phyloP scores from a whole-genome alignment of 2,329 filamentous ascomycete genomes.

The Leptographium galeiforme region DNA sequence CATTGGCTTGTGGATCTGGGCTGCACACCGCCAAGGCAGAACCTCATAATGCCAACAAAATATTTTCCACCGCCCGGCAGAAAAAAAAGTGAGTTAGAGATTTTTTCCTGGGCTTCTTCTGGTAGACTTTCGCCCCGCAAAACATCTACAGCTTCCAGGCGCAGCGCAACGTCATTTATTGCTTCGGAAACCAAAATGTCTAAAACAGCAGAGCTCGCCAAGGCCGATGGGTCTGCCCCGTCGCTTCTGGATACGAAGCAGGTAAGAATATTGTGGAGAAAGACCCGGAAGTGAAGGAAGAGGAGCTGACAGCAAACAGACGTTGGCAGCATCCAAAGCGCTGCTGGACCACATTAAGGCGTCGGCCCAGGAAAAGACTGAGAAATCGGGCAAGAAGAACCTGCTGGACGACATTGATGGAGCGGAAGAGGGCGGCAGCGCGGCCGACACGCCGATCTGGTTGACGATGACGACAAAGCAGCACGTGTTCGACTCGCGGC shows the following conservation, averaged over 20 bases:
- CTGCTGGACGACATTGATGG: slow-evolving; percentile 34
- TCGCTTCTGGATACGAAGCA: slow-evolving; percentile 8
- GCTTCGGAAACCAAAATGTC: slow-evolving; percentile 5
- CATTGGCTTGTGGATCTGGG: not conserved
- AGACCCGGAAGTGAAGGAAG: slow-evolving; percentile 1
- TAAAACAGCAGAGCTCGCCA: slow-evolving; percentile 6
- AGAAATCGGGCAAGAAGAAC: slow-evolving; percentile 38
- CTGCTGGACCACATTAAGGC: slow-evolving; percentile 49
- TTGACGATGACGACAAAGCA: slow-evolving; percentile 51
- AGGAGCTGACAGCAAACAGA: slow-evolving; percentile 22
- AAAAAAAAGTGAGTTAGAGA: slow-evolving; percentile 6
- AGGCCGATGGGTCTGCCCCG: slow-evolving; percentile 2
- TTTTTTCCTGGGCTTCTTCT: slow-evolving; percentile 1
- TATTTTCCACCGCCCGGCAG: slow-evolving; percentile 10
- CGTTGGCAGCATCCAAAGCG: slow-evolving; percentile 49
- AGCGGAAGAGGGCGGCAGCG: slow-evolving; percentile 18
- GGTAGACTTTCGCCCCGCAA: not conserved
- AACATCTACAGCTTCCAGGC: not conserved
- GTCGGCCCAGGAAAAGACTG: slow-evolving; percentile 32
- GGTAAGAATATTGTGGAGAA: slow-evolving; percentile 2
- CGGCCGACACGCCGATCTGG: slow-evolving; percentile 42
- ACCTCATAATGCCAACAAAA: not conserved
- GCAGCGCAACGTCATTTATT: not conserved
- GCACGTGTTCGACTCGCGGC: slow-evolving; percentile 57
- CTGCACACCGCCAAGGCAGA: slow-evolving; percentile 4